Evolutionary conservation across 768 basidiomycete genomes (phyloP), one percentile per base, ranked within the genome.

Genomic region (Lactifluus hygrophoroides): DNA sequence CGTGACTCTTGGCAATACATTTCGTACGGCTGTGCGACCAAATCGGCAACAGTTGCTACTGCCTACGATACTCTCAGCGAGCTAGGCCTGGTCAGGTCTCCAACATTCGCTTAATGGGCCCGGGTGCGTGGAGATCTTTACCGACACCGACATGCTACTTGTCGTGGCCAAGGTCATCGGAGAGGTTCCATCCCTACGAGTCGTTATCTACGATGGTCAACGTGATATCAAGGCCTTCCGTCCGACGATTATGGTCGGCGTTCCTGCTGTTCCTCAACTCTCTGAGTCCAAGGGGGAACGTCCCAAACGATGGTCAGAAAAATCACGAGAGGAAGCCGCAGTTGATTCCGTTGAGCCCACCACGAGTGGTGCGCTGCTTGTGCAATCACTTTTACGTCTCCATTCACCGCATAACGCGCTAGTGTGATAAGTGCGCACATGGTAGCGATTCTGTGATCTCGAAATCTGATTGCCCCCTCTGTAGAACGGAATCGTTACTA

Each of bases 41-140:
- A 94, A 56, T 83, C 85, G 7, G 84, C 85, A 3, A 79, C 86
- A 10, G 90, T 96, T 64, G 94, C 92, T 1, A 98, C 96, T 2
- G 94, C 94, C 0, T 98, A 99, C 72, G 95, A 96, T 68, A 95
- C 92, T 2, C 86, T 98, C 23, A 94, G 96, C 53, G 86, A 89
- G 68, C n/a, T n/a, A n/a, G n/a, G n/a, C n/a, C n/a, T n/a, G n/a
- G n/a, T 75, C 81, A 0, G 93, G 95, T 51, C 82, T 99, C 19
- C 75, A 84, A 0, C 94, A 98, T 71, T 93, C 95, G 0, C 81
- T 98, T 58, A 88, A 91, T 70, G 86, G 90, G 67, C 91, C 94
- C 3, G 76, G 85, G 46, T 93, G 88, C 63, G 77, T 83, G 25
- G 88, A 84, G 58, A 76, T 97, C 68, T 96, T 90, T 75, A 95